Evolutionary conservation across 2,329 filamentous ascomycete genomes (phyloP).

Genomic region (Aspergillus eucalypticola): DNA sequence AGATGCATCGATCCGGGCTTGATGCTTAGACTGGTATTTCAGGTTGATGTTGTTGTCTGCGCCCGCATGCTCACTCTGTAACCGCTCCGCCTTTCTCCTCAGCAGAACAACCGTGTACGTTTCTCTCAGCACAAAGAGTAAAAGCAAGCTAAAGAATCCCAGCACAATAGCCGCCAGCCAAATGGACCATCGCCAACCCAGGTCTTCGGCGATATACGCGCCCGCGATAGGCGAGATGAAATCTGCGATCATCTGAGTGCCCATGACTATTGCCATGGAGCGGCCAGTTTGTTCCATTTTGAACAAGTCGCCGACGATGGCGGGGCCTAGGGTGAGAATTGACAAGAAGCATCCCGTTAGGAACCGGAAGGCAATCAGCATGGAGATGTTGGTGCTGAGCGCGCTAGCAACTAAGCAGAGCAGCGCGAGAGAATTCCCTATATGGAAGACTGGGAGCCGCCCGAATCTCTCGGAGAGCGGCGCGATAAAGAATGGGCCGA

Average conservation of each 20-base stretch:
- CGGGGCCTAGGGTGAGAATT: neutral
- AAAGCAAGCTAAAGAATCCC: neutral
- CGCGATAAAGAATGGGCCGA: slow-evolving; percentile 48
- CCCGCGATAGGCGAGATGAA: neutral
- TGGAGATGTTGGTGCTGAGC: neutral
- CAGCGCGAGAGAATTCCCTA: slow-evolving; percentile 39
- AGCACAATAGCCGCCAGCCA: neutral
- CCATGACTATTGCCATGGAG: neutral
- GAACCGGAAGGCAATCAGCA: neutral
- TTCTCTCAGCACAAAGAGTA: neutral
- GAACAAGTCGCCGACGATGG: neutral
- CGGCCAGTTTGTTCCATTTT: neutral
- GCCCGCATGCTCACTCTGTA: neutral
- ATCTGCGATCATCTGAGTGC: neutral
- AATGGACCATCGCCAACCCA: neutral
- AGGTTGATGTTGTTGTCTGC: neutral
- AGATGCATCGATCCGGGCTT: neutral
- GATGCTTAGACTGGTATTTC: neutral
- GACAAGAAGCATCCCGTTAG: neutral
- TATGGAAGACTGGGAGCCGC: slow-evolving; percentile 39
- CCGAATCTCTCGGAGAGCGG: slow-evolving; percentile 49
- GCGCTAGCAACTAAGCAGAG: slow-evolving; percentile 43
- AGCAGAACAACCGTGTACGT: neutral
- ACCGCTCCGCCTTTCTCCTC: neutral
- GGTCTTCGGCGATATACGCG: neutral